Evolutionary conservation across 2,329 filamentous ascomycete genomes (phyloP).

Genomic region (Cordyceps farinosa): DNA sequence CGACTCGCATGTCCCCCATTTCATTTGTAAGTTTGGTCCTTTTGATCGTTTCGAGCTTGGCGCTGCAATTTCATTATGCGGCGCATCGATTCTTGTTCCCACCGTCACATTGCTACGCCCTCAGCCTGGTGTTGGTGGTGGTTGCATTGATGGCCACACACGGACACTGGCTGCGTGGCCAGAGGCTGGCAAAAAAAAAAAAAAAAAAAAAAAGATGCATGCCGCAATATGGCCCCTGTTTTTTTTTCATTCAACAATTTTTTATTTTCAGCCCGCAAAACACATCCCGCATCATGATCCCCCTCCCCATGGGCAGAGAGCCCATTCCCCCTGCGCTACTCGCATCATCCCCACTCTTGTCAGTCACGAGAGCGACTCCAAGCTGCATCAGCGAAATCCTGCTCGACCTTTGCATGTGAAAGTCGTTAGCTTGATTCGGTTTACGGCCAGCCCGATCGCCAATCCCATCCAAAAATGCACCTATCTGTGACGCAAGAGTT

Average conservation of each 20-base stretch:
- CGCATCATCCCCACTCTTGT: conserved; percentile 15
- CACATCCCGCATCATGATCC: conserved; percentile 21
- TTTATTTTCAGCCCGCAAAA: background rate
- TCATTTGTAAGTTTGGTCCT: conserved; percentile 24
- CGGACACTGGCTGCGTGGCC: background rate
- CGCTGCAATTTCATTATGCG: background rate
- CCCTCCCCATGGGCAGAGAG: conserved; percentile 18
- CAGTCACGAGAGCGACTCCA: conserved; percentile 19
- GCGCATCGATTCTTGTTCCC: background rate
- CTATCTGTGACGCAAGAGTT: background rate
- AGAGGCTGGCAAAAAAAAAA: background rate
- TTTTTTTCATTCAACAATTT: background rate
- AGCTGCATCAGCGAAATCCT: background rate
- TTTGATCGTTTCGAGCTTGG: conserved; percentile 5
- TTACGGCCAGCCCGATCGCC: background rate
- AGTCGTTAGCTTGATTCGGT: conserved; percentile 11
- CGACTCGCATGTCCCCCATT: conserved; percentile 45
- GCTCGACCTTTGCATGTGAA: conserved; percentile 24
- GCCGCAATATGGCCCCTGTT: background rate
- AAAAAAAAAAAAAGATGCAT: background rate
- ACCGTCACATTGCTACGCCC: background rate
- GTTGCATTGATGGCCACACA: background rate
- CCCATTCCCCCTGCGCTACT: conserved; percentile 10
- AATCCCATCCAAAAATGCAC: background rate
- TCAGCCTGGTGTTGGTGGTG: background rate